A percentile compares a stretch with the other conserved stretches of the same genome.
Evolutionary conservation across 176 grass and related monocot genomes (phyloP).

Genomic region (Carex littledalei): DNA sequence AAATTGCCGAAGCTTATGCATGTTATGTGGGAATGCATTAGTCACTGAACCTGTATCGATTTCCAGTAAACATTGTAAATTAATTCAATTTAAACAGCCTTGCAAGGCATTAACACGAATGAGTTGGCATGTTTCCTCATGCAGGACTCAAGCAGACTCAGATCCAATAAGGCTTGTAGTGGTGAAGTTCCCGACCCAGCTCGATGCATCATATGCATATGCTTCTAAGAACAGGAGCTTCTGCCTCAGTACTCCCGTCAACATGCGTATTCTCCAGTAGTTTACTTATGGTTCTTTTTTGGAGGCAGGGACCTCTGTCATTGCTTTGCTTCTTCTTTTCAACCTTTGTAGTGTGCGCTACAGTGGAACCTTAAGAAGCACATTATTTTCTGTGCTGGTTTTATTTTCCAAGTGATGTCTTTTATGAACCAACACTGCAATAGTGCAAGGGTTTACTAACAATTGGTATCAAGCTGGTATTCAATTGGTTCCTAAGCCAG

Average conservation of each 20-base stretch:
- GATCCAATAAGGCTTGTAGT: constrained; percentile 51
- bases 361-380: neutral
- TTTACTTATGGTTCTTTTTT: neutral
- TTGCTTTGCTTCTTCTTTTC: neutral
- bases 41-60: neutral
- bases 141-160: constrained; percentile 14
- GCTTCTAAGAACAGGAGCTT: constrained; percentile 65
- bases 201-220: constrained; percentile 61
- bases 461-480: neutral
- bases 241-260: constrained; percentile 66
- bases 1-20: neutral
- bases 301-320: neutral
- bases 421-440: neutral
- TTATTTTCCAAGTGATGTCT: neutral
- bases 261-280: constrained; percentile 69
- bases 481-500: neutral
- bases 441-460: neutral
- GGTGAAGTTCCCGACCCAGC: constrained; percentile 49
- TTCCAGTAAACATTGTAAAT: neutral
- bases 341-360: neutral
- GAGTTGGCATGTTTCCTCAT: neutral
- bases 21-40: neutral
- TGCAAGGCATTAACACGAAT: neutral
- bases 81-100: neutral
- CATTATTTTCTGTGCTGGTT: neutral